Base-by-base conservation (phyloP, 2,329 filamentous ascomycete species). In the Exophiala oligosperma region DNA sequence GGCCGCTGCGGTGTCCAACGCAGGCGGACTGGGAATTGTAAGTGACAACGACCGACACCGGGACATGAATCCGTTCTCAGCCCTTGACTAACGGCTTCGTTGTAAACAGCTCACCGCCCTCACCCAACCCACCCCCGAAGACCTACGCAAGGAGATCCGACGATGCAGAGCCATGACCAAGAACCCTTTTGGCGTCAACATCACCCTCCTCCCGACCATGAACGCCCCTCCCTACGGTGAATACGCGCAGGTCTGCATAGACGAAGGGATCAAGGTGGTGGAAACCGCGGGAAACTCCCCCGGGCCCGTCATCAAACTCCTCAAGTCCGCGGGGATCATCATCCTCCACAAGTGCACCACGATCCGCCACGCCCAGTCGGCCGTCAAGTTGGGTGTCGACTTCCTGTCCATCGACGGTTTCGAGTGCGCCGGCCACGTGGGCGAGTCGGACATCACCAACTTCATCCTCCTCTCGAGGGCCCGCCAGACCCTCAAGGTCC, bases 331-430 rank as follows among this genome's bases (percentile, higher is more conserved):
- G 4, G 86, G 85, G 56, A 84, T 84, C 69, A 93, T 84, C 56
- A 86, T 99, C 67, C 79, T 99, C 56, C 94, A 99, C 84, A 99
- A 99, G 79, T 97, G 94, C 81, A 99, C 94, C 7, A 95, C 91
- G 4, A 96, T 99, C 76, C 82, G 92, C 55, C 94, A 99, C 73
- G 94, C 94, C 21, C 85, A 91, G 74, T 92, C 89, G 65, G 94
- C 94, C 49, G 83, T 96, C 59, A 96, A 96, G 76, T 86, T 97
- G 40, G 94, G 94, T 63, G 94, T 97, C 3, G 94, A 99, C 75
- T 97, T 99, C 76, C 78, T 99, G 57, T 92, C 88, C 66, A 97
- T 99, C 68, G 94, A 99, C 72, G 94, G 94, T 44, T 97, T 99
- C 72, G 94, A 99, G 76, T 99, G 94, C 77, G 94, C 92, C 44